Conservation (phyloP, 257 asterid genomes). For the Gardenia jasminoides region DNA sequence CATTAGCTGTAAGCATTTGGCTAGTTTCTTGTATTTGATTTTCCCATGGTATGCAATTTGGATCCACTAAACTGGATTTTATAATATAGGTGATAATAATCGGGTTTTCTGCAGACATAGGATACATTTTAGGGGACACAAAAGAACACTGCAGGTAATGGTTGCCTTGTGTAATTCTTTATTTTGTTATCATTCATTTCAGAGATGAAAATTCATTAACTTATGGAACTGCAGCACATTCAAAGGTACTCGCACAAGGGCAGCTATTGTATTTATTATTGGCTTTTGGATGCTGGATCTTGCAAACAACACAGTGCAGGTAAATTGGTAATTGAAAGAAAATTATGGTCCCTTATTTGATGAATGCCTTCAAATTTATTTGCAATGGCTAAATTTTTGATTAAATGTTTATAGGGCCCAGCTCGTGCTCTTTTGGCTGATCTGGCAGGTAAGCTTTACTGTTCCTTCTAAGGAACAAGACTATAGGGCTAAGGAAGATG, state of each 20-base stretch:
- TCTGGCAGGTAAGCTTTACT: conserved; percentile 66
- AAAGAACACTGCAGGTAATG: conserved; percentile 97
- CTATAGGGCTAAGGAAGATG: neutral
- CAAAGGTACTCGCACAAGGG: conserved; percentile 97
- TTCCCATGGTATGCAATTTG: conserved; percentile 11
- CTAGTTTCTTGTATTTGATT: conserved; percentile 18
- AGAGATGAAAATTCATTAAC: conserved; percentile 23
- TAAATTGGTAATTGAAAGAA: conserved; percentile 29
- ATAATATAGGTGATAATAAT: conserved; percentile 79
- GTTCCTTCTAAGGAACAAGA: conserved; percentile 1
- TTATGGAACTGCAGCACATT: conserved; percentile 70
- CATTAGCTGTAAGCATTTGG: conserved; percentile 63
- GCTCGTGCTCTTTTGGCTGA: conserved; percentile 99
- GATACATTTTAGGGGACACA: conserved; percentile 90
- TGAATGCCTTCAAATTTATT: neutral
- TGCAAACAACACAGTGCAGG: conserved; percentile 99
- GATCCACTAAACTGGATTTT: conserved; percentile 41
- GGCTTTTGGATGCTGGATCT: conserved; percentile 99
- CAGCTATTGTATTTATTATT: conserved; percentile 80
- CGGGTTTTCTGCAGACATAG: conserved; percentile 99
- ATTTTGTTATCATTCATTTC: conserved; percentile 2
- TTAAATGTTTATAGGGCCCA: conserved; percentile 68
- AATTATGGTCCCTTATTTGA: neutral
- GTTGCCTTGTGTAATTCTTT: conserved; percentile 25
- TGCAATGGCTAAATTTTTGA: neutral